Base-by-base conservation (phyloP, 108 stramenopile genomes). In the Cyclotella sp. region DNA sequence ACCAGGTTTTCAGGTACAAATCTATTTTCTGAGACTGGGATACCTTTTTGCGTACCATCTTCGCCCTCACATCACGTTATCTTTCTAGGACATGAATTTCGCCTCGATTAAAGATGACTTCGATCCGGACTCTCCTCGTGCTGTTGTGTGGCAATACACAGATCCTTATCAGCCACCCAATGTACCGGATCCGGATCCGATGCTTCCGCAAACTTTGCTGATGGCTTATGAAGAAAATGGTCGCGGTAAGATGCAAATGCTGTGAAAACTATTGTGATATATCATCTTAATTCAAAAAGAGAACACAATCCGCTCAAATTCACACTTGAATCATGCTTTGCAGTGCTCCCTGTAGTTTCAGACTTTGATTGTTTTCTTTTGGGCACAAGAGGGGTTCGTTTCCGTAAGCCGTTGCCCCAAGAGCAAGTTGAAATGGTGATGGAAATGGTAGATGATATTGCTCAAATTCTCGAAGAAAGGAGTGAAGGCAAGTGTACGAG, bases 181-280 rank as follows among this genome's bases (percentile, higher is more conserved):
- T 39, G 77, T 66, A 41, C 82, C 82, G 14, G 83, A 84, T 64
- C 83, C 83, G 11, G 78, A 84, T 46, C 77, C 88, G n/a, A 85
- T 89, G 81, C 68, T 75, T 53, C 86, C 91, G 30, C 80, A 81
- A 71, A 85, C 84, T 27, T 67, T 92, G 28, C 66, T 92, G 30
- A 78, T 92, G 75, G 91, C 91, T 13, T 92, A 92, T 66, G 91
- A 89, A 82, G 91, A 92, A 75, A 72, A 85, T 67, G 86, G 84
- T 12, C 70, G 78, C 9, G 86, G 58, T 59, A 29, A 59, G 58
- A 28, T 18, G 8, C 58, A n/a, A n/a, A n/a, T n/a, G n/a, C n/a
- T n/a, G n/a, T n/a, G n/a, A n/a, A n/a, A n/a, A n/a, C n/a, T n/a
- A n/a, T n/a, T n/a, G n/a, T n/a, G n/a, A n/a, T n/a, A n/a, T n/a